These are phyloP conservation scores for Malania oleifera DNA, from an alignment of 164 flowering plant species.

Conservation along the genomic window DNA sequence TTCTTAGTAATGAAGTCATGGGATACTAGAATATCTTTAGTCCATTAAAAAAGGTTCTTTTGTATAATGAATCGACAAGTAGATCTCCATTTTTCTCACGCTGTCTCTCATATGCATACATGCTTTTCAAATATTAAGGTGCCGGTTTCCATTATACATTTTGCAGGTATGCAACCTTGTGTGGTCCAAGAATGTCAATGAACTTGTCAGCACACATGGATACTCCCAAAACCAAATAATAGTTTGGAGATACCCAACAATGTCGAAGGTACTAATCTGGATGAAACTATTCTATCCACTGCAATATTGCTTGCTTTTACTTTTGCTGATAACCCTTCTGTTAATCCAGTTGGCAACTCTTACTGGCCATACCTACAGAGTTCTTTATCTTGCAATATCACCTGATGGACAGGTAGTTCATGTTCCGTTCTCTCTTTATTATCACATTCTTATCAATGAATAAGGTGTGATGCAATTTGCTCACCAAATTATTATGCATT, in stretches of 20 bases:
- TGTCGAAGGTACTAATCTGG: conserved; percentile 71
- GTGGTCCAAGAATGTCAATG: conserved; percentile 97
- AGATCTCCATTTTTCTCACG: too few relatives aligned
- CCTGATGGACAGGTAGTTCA: conserved; percentile 92
- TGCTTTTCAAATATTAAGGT: neutral
- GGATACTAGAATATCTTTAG: too few relatives aligned
- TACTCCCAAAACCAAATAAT: conserved; percentile 95
- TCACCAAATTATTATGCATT: neutral
- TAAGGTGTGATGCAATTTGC: neutral
- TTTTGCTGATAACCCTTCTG: neutral
- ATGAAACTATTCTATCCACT: neutral
- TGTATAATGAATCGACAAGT: too few relatives aligned
- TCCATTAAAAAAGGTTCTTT: too few relatives aligned
- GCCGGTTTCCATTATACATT: conserved; percentile 7
- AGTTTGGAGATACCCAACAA: conserved; percentile 90
- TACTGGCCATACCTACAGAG: conserved; percentile 88
- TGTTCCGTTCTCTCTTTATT: neutral
- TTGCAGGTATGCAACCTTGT: conserved; percentile 91
- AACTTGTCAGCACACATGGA: conserved; percentile 98
- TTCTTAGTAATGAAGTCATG: too few relatives aligned
- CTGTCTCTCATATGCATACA: neutral
- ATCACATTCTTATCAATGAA: neutral
- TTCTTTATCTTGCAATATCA: conserved; percentile 91
- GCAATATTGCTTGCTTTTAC: neutral
- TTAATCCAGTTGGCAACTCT: conserved; percentile 81